phyloP scores from a whole-genome alignment of 768 basidiomycete genomes.

The Naganishia onofrii region DNA sequence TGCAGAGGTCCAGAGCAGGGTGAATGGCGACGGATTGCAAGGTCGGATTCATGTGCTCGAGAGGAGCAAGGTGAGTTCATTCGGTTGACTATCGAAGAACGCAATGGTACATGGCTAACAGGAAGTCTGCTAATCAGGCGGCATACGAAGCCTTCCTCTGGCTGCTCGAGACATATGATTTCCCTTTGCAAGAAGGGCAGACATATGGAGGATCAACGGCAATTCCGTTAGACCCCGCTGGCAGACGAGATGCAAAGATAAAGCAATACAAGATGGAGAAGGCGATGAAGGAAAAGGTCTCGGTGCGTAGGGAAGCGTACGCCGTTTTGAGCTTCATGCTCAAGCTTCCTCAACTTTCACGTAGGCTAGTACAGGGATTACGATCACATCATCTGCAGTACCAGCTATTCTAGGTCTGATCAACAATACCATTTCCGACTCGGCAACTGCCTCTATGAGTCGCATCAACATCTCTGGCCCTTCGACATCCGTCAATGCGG shows the following conservation, averaged over 20 bases:
- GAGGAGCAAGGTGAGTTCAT: conserved; percentile 42
- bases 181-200: conserved; percentile 24
- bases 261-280: conserved; percentile 84
- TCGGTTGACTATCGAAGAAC: background rate
- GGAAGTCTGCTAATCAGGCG: conserved; percentile 26
- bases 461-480: conserved; percentile 24
- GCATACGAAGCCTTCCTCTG: conserved; percentile 41
- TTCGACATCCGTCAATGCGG: conserved; percentile 41
- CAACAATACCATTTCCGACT: conserved; percentile 10
- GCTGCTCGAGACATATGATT: conserved; percentile 43
- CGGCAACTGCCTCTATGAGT: background rate
- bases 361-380: conserved; percentile 32
- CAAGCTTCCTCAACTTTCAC: background rate
- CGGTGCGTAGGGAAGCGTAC: conserved; percentile 57
- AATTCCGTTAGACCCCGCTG: conserved; percentile 60
- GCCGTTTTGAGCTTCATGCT: background rate
- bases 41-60: conserved; percentile 40
- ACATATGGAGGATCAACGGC: conserved; percentile 23
- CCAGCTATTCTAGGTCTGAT: conserved; percentile 39
- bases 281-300: conserved; percentile 67
- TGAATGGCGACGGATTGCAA: conserved; percentile 39
- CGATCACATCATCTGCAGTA: conserved; percentile 36
- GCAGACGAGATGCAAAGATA: conserved; percentile 81
- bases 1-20: conserved; percentile 44
- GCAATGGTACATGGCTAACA: background rate